These are phyloP conservation scores for Colletotrichum salicis DNA, from an alignment of 2,329 filamentous ascomycete genomes.

Conservation along the genomic window DNA sequence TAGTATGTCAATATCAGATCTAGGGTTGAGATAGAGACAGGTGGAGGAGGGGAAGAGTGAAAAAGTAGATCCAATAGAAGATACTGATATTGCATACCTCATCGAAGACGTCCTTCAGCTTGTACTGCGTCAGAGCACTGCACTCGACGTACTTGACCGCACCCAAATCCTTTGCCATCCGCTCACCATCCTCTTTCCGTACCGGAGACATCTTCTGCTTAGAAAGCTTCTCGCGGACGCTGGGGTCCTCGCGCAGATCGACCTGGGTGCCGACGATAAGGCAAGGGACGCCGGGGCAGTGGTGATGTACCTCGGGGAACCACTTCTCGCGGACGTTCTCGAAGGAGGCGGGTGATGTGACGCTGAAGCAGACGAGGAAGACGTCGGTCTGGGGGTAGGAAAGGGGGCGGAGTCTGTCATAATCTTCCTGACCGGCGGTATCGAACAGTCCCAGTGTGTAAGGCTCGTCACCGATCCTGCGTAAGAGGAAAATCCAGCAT, in stretches of 20 bases:
- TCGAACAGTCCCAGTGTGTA: constrained; percentile 98
- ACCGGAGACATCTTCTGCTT: constrained; percentile 98
- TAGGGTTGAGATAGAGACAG: constrained; percentile 18
- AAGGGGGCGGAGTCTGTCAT: constrained; percentile 93
- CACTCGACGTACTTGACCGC: constrained; percentile 99
- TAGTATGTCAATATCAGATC: constrained; percentile 30
- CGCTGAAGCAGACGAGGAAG: constrained; percentile 98
- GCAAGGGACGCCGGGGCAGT: constrained; percentile 97
- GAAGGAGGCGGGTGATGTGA: constrained; percentile 96
- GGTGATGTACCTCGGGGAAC: constrained; percentile 98
- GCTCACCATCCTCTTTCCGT: constrained; percentile 89
- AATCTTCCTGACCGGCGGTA: constrained; percentile 99
- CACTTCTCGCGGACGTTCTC: constrained; percentile 99
- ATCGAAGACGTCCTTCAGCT: constrained; percentile 98
- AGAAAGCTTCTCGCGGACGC: constrained; percentile 87
- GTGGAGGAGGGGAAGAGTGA: neutral
- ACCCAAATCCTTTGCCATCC: constrained; percentile 96
- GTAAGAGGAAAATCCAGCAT: constrained; percentile 13
- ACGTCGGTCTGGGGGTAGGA: constrained; percentile 99
- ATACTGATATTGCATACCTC: constrained; percentile 72
- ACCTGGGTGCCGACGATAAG: constrained; percentile 98
- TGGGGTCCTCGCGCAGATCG: constrained; percentile 89
- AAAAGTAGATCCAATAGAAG: neutral
- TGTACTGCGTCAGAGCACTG: constrained; percentile 97
- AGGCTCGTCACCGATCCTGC: constrained; percentile 97